Evolutionary conservation across 192 early-diverging fungal species (phyloP).

Genomic region (Coemansia sp.): DNA sequence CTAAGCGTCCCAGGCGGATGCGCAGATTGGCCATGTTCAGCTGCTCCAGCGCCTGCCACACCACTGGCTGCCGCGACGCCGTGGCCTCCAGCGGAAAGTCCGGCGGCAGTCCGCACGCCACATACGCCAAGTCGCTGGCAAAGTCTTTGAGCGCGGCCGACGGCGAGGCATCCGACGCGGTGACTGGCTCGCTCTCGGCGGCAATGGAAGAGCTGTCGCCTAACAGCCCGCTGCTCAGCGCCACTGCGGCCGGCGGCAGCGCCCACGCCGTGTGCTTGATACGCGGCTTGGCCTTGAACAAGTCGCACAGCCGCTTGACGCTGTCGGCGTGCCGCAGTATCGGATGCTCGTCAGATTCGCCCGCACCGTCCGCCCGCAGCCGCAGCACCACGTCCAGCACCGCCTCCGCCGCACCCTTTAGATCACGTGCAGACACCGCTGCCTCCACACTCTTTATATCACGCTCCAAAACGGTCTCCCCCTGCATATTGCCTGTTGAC

Average conservation of each 20-base stretch:
- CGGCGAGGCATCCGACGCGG: neutral
- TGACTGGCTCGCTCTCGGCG: neutral
- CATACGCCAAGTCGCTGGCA: constrained; percentile 22
- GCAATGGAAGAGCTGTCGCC: constrained; percentile 1
- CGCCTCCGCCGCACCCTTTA: constrained; percentile 26
- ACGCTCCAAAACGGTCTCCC: too few relatives aligned
- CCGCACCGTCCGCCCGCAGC: neutral
- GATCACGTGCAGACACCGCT: constrained; percentile 31
- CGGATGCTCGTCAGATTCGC: neutral
- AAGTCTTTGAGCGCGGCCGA: constrained; percentile 21
- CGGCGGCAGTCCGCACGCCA: constrained; percentile 49
- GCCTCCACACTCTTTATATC: neutral
- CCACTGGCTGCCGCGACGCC: constrained; percentile 28
- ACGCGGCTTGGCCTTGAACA: constrained; percentile 47
- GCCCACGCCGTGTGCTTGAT: constrained; percentile 35
- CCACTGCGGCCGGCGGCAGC: constrained; percentile 31
- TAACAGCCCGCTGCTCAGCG: constrained; percentile 9
- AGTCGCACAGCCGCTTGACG: constrained; percentile 32
- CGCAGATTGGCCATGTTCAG: constrained; percentile 49
- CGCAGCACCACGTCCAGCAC: constrained; percentile 14
- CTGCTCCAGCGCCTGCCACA: constrained; percentile 49
- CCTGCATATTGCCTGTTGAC: neutral
- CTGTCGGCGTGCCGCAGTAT: constrained; percentile 6
- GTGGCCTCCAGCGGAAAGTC: constrained; percentile 43
- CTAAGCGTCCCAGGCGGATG: constrained; percentile 24